Percentiles rank a stretch among this genome's conserved stretches.
phyloP scores from a whole-genome alignment of 495 filamentous ascomycete genomes.

The Penicillium manginii region DNA sequence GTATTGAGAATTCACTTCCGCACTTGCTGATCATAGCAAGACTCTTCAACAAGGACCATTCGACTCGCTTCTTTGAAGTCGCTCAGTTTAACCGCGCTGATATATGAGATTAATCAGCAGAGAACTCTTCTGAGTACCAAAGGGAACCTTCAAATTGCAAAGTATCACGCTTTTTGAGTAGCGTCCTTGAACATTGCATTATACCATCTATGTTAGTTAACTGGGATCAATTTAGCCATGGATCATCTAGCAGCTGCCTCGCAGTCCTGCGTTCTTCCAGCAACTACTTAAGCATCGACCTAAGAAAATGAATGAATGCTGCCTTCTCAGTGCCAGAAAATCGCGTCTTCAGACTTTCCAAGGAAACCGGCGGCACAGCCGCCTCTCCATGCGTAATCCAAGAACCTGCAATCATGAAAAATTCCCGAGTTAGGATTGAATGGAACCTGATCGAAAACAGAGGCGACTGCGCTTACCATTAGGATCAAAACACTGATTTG shows the following conservation, averaged over 20 bases:
- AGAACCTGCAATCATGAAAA: slow-evolving; percentile 26
- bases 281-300: slow-evolving; percentile 42
- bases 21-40: slow-evolving; percentile 9
- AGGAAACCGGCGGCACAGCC: slow-evolving; percentile 24
- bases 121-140: slow-evolving; percentile 1
- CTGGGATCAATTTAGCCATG: slow-evolving; percentile 34
- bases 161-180: neutral
- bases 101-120: slow-evolving; percentile 5
- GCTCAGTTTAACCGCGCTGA: slow-evolving; percentile 4
- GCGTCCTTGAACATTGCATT: neutral
- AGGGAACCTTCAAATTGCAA: neutral
- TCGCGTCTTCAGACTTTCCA: slow-evolving; percentile 36
- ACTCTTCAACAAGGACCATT: slow-evolving; percentile 6
- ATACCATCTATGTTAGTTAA: neutral
- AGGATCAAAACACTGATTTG: slow-evolving; percentile 39
- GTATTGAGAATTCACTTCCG: neutral
- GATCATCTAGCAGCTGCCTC: slow-evolving; percentile 40
- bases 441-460: too few species aligned
- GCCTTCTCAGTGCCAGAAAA: slow-evolving; percentile 36
- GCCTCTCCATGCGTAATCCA: slow-evolving; percentile 35
- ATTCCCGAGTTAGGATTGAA: too few species aligned
- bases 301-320: slow-evolving; percentile 37
- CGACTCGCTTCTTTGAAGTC: slow-evolving; percentile 7
- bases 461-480: slow-evolving; percentile 27
- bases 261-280: slow-evolving; percentile 47